Evolutionary conservation across 805 yeast species (phyloP).

Genomic region (Spathaspora passalidarum): DNA sequence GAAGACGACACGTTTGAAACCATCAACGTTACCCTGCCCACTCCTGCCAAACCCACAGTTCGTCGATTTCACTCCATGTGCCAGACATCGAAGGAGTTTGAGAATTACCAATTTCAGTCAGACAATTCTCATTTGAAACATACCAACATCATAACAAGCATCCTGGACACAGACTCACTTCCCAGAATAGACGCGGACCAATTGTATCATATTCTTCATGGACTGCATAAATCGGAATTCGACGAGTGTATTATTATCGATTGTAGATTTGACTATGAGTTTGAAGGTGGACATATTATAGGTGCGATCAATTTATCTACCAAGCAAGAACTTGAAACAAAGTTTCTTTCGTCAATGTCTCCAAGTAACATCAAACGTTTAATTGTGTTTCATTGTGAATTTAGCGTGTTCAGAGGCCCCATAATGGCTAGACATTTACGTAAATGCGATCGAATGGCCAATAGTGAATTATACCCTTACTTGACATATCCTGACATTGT

Average conservation of each 20-base stretch:
- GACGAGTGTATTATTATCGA: conserved; percentile 66
- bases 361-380: conserved; percentile 36
- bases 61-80: conserved; percentile 64
- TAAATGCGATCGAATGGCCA: conserved; percentile 73
- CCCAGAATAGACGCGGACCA: conserved; percentile 64
- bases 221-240: conserved; percentile 47
- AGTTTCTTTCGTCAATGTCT: conserved; percentile 25
- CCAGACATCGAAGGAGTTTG: conserved; percentile 42
- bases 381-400: conserved; percentile 91
- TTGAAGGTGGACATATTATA: conserved; percentile 85
- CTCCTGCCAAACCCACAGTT: conserved; percentile 3
- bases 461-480: conserved; percentile 74
- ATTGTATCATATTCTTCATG: conserved; percentile 56
- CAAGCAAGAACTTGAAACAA: conserved; percentile 62
- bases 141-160: conserved; percentile 27
- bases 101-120: conserved; percentile 15
- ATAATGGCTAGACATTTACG: conserved; percentile 84
- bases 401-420: conserved; percentile 92
- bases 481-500: conserved; percentile 86
- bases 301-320: conserved; percentile 78
- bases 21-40: conserved; percentile 9
- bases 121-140: conserved; percentile 31
- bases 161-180: conserved; percentile 52
- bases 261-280: conserved; percentile 92
- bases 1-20: conserved; percentile 16